Base-by-base conservation (phyloP, 352 stramenopile species). In the Bremia lactucae region DNA sequence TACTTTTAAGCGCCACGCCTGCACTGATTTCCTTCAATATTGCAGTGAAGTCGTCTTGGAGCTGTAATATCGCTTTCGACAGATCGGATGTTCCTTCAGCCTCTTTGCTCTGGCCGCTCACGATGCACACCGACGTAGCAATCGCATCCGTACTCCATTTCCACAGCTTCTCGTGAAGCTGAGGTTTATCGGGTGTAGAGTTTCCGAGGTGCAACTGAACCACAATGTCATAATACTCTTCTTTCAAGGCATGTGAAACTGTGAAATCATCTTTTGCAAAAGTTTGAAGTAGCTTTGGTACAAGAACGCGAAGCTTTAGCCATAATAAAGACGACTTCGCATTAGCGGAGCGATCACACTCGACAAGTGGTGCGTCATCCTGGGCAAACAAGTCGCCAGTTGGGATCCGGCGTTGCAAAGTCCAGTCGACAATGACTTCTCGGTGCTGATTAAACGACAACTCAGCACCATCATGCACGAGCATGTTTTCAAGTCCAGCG, bases 401-500 rank as follows among this genome's bases (percentile, higher is more conserved):
- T 2, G 62, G 40, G 2, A 83, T 55, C 8, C 65, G 56, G 2
- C 53, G 39, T 18, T 64, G 29, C 19, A 59, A 48, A 20, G 55
- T 72, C 80, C 80, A 92, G 25, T 79, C 45, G 10, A 92, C 80
- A 36, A 85, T 48, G 25, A 92, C 68, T 28, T 84, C 72, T 23
- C 80, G 74, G 46, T 92, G 72, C 42, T 92, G 75, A 54, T 92
- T 92, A n/a, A 51, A 52, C 3, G 74, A 84, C 14, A 92, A 46
- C 36, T 59, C 34, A 13, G 45, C 46, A 4, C 47, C 60, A 36
- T 67, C 34, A 0, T 52, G 49, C 16, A 41, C 34, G 3, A 85
- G 40, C 65, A 82, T 64, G 16, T 44, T 65, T 6, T 80, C 61
- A 4, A 88, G 42, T 0, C 29, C 52, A 8, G 42, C 44, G 9